These are phyloP conservation scores for Cystobasidium slooffiae DNA, from an alignment of 1,284 basidiomycete genomes.

Conservation along the genomic window DNA sequence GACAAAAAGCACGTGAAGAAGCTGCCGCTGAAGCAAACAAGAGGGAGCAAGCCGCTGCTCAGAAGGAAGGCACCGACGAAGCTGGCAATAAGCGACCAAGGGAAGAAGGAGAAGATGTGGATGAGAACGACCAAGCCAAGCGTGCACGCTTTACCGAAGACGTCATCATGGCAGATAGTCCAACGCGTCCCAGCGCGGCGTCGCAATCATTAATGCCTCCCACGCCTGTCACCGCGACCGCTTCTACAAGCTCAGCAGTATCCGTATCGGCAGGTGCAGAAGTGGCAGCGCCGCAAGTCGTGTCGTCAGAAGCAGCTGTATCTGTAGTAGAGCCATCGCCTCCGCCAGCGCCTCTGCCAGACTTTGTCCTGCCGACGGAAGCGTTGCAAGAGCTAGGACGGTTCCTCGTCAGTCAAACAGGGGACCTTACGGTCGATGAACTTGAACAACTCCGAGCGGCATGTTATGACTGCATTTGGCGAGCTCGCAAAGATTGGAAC, in stretches of 20 bases:
- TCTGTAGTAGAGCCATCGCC: constrained; percentile 25
- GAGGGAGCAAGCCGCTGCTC: constrained; percentile 58
- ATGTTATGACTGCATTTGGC: constrained; percentile 79
- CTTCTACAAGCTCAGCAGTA: constrained; percentile 3
- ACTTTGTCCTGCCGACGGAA: constrained; percentile 65
- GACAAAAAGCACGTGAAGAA: constrained; percentile 8
- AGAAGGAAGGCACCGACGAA: constrained; percentile 43
- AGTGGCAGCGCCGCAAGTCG: not conserved
- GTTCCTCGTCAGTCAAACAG: constrained; percentile 64
- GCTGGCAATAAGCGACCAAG: constrained; percentile 57
- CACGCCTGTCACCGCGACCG: not conserved
- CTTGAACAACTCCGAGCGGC: constrained; percentile 89
- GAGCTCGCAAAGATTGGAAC: constrained; percentile 79
- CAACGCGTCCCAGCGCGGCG: constrained; percentile 15
- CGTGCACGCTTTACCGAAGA: constrained; percentile 25
- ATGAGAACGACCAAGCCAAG: constrained; percentile 43
- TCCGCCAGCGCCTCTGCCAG: constrained; percentile 53
- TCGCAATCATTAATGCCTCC: constrained; percentile 3
- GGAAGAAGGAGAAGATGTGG: constrained; percentile 52
- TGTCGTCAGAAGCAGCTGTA: not conserved
- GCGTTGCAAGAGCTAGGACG: constrained; percentile 61
- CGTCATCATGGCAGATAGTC: constrained; percentile 24
- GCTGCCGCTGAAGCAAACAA: constrained; percentile 13
- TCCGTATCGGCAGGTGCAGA: not conserved
- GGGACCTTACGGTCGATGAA: constrained; percentile 75